A percentile compares a stretch with the other conserved stretches of the same genome.
Evolutionary conservation across 345 rosid species (phyloP).

Genomic region (Gossypioides kirkii): DNA sequence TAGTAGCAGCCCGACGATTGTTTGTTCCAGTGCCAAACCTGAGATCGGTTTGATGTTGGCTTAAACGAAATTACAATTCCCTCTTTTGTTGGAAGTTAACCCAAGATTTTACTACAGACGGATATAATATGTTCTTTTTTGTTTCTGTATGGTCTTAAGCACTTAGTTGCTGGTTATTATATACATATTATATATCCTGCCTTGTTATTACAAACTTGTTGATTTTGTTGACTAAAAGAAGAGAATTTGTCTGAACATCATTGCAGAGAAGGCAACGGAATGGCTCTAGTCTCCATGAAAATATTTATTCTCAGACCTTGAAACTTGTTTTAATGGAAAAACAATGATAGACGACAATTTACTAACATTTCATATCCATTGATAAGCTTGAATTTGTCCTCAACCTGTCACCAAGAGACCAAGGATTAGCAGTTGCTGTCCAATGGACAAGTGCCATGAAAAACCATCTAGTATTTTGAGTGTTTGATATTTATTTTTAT

Average conservation of each 20-base stretch:
- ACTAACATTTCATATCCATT: too few species aligned
- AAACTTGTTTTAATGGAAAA: background rate
- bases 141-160: background rate
- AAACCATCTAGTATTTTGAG: too few species aligned
- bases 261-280: background rate
- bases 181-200: background rate
- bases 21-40: slow-evolving; percentile 29
- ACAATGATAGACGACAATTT: too few species aligned
- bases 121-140: background rate
- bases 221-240: background rate
- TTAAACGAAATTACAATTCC: slow-evolving; percentile 18
- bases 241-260: background rate
- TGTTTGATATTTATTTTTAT: too few species aligned
- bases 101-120: background rate
- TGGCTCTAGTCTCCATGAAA: background rate
- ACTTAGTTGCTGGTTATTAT: background rate
- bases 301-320: background rate
- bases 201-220: background rate
- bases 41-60: slow-evolving; percentile 35
- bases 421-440: too few species aligned
- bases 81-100: background rate
- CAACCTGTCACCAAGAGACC: too few species aligned
- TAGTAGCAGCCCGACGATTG: slow-evolving; percentile 40
- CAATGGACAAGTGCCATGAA: too few species aligned
- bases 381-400: too few species aligned